phyloP scores from a whole-genome alignment of 805 yeast species.

The Komagataella mondaviorum region DNA sequence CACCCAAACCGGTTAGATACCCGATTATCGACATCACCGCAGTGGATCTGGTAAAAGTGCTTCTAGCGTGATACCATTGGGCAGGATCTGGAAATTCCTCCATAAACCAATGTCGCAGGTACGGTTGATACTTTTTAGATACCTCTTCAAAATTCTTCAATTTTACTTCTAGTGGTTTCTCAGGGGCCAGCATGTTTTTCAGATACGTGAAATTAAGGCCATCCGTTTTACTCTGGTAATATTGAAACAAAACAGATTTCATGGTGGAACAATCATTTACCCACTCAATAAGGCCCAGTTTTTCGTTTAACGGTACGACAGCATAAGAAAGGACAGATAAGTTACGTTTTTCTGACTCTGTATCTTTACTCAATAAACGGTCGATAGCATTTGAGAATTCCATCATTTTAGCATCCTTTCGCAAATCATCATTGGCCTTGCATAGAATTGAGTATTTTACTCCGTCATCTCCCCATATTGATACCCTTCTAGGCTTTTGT shows the following conservation, averaged over 20 bases:
- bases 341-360: slow-evolving; percentile 61
- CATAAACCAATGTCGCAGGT: slow-evolving; percentile 76
- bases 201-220: slow-evolving; percentile 11
- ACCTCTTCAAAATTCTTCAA: slow-evolving; percentile 21
- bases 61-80: slow-evolving; percentile 74
- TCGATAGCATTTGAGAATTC: slow-evolving; percentile 84
- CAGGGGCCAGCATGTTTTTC: slow-evolving; percentile 12
- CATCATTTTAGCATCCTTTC: slow-evolving; percentile 92
- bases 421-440: slow-evolving; percentile 79
- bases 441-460: slow-evolving; percentile 61
- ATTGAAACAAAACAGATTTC: slow-evolving; percentile 37
- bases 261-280: slow-evolving; percentile 66
- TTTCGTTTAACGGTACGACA: slow-evolving; percentile 78
- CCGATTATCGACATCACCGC: slow-evolving; percentile 99
- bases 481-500: slow-evolving; percentile 75
- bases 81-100: slow-evolving; percentile 84
- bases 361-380: slow-evolving; percentile 48
- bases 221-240: slow-evolving; percentile 12
- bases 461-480: slow-evolving; percentile 70
- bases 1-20: slow-evolving; percentile 86
- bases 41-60: slow-evolving; percentile 58
- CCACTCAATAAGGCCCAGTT: slow-evolving; percentile 85
- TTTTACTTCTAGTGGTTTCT: slow-evolving; percentile 16
- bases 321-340: slow-evolving; percentile 70
- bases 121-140: slow-evolving; percentile 39